These are phyloP conservation scores for Termitomyces heimii DNA, from an alignment of 768 basidiomycete species.

Conservation along the genomic window DNA sequence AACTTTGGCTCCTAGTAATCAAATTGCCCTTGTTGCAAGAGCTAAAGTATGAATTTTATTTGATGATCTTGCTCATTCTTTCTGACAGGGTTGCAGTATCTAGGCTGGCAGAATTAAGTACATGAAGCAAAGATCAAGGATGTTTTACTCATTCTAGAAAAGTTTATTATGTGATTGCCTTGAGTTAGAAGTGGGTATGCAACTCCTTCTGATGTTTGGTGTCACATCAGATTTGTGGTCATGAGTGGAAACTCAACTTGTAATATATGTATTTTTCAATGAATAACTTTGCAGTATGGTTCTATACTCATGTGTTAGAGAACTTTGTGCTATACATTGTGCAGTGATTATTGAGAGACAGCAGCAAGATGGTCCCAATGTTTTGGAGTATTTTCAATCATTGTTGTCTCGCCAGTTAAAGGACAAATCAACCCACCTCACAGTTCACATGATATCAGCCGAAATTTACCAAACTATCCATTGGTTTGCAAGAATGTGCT, in stretches of 20 bases:
- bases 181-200: neutral
- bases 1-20: conserved; percentile 15
- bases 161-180: too few species aligned
- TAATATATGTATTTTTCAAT: neutral
- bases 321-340: neutral
- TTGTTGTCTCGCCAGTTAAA: neutral
- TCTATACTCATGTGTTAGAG: neutral
- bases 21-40: conserved; percentile 19
- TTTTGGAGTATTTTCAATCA: neutral
- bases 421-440: neutral
- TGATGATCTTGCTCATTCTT: neutral
- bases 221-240: neutral
- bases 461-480: neutral
- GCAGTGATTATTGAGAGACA: neutral
- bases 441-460: neutral
- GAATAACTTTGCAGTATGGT: neutral
- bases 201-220: neutral
- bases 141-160: conserved; percentile 19
- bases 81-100: conserved; percentile 15
- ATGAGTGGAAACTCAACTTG: neutral
- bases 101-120: conserved; percentile 23
- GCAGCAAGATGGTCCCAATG: neutral
- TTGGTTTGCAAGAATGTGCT: too few species aligned
- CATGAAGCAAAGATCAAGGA: conserved; percentile 16
- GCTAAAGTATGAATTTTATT: conserved; percentile 18